phyloP scores from a whole-genome alignment of 2,329 filamentous ascomycete genomes.

The Claviceps monticola region DNA sequence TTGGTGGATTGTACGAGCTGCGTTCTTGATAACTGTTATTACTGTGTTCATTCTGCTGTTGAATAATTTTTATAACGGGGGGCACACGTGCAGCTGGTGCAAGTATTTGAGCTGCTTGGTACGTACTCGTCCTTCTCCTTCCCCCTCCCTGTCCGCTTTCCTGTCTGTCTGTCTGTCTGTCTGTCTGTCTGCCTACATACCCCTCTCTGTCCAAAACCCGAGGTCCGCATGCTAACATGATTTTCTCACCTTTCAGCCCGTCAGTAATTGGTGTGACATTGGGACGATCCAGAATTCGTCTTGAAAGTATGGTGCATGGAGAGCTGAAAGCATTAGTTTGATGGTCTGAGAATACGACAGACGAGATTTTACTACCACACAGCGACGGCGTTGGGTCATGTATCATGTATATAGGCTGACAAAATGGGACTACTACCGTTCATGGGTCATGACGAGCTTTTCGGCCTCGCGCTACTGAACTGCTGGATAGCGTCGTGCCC shows the following conservation, averaged over 20 bases:
- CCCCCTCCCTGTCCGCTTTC: no score
- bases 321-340: no score
- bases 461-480: no score
- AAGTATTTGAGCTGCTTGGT: slow-evolving; percentile 89
- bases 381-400: slow-evolving; percentile 20
- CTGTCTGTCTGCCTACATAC: no score
- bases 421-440: no score
- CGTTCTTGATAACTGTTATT: slow-evolving; percentile 63
- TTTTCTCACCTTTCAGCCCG: slow-evolving; percentile 28
- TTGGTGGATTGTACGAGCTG: slow-evolving; percentile 84
- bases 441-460: no score
- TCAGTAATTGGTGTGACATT: slow-evolving; percentile 54
- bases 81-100: slow-evolving; percentile 75
- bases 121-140: slow-evolving; percentile 23
- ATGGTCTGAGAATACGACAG: neutral
- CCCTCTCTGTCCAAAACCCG: neutral
- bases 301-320: neutral
- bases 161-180: no score
- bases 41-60: slow-evolving; percentile 77
- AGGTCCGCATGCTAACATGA: neutral
- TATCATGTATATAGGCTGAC: neutral
- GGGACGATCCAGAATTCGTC: slow-evolving; percentile 20
- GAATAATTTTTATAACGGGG: slow-evolving; percentile 79
- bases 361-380: slow-evolving; percentile 12
- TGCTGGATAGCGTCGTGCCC: no score